Evolutionary conservation across 139 green algal species (phyloP).

Genomic region (Picochlorum sp.): DNA sequence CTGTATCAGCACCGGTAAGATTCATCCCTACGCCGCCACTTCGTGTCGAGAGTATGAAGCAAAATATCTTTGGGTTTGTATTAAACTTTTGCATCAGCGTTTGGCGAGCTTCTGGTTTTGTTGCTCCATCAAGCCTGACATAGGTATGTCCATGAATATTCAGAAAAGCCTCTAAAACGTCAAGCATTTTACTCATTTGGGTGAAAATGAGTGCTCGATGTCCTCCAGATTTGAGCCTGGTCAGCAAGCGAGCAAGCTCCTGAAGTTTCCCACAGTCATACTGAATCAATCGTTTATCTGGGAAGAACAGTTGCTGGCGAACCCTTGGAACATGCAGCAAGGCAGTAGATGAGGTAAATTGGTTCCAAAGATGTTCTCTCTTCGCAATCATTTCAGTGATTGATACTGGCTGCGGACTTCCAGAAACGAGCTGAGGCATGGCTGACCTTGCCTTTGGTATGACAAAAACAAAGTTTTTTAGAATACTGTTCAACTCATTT

Average conservation of each 20-base stretch:
- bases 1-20: conserved; percentile 92
- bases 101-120: conserved; percentile 91
- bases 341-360: conserved; percentile 23
- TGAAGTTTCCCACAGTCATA: conserved; percentile 93
- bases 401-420: conserved; percentile 24
- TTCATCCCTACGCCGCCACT: conserved; percentile 97
- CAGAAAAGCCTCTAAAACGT: conserved; percentile 93
- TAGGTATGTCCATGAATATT: conserved; percentile 93
- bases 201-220: conserved; percentile 95
- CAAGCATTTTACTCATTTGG: conserved; percentile 93
- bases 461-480: conserved; percentile 71
- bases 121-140: conserved; percentile 90
- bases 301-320: conserved; percentile 90
- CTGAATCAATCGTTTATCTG: conserved; percentile 85
- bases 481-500: conserved; percentile 29
- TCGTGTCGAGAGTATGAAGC: conserved; percentile 93
- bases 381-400: conserved; percentile 23
- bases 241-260: conserved; percentile 75
- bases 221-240: conserved; percentile 63
- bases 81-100: conserved; percentile 89
- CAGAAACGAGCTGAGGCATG: conserved; percentile 42
- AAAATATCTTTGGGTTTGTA: conserved; percentile 77
- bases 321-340: conserved; percentile 63
- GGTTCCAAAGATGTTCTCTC: conserved; percentile 22
- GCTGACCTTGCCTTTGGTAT: conserved; percentile 69